Percentiles rank a stretch among this genome's conserved stretches.
phyloP scores from a whole-genome alignment of 805 yeast species.

The Saccharomycopsis fermentans region DNA sequence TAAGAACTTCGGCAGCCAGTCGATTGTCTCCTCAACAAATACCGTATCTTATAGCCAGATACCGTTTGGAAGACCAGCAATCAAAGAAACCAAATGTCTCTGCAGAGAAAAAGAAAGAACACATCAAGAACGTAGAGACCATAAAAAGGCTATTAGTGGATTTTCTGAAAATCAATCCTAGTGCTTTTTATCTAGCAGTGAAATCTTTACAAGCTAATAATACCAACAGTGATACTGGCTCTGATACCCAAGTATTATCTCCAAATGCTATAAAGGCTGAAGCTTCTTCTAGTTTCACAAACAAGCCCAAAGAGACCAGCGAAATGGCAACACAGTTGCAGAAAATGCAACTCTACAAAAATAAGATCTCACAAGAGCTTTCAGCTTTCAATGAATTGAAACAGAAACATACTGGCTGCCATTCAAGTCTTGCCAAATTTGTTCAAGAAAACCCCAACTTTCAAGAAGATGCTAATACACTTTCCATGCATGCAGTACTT shows the following conservation, averaged over 20 bases:
- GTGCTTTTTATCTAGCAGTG: background rate
- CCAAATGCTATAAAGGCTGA: background rate
- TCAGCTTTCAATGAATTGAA: background rate
- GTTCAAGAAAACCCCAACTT: background rate
- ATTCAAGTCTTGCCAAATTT: background rate
- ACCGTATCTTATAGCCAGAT: constrained; percentile 13
- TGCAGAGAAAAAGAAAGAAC: constrained; percentile 15
- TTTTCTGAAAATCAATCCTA: constrained; percentile 5
- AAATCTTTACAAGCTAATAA: constrained; percentile 1
- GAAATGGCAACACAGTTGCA: background rate
- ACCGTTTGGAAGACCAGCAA: constrained; percentile 10
- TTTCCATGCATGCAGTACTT: background rate
- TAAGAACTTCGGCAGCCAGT: background rate
- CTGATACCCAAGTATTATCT: background rate
- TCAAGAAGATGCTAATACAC: background rate
- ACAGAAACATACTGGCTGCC: background rate
- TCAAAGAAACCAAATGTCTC: constrained; percentile 2
- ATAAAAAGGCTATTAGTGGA: constrained; percentile 8
- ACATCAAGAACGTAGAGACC: constrained; percentile 13
- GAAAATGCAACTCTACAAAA: background rate
- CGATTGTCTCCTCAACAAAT: constrained; percentile 7
- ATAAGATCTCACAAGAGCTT: background rate
- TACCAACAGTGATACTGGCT: background rate
- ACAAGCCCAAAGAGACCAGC: background rate
- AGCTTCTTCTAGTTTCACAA: background rate